Base-by-base conservation (phyloP, 164 flowering plant species). In the Malania oleifera region DNA sequence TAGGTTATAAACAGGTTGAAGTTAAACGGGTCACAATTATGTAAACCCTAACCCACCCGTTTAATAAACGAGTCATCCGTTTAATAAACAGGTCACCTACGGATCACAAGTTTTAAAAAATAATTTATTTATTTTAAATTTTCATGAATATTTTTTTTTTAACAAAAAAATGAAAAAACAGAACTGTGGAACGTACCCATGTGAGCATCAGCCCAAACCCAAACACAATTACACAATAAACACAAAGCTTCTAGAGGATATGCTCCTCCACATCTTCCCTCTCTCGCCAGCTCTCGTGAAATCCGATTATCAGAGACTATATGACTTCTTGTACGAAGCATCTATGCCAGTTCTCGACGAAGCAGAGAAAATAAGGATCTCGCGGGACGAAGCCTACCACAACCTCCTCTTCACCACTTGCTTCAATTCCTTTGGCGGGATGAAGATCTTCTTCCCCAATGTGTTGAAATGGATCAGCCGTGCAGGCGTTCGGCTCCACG, bases 371-470 rank as follows among this genome's bases (percentile, higher is more conserved):
- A 8, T 82, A 24, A 95, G 90, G 0, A 59, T 89, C 52, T 60
- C 76, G 0, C 50, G 78, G 17, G 98, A 83, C 0, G 98, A 91
- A 56, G 90, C 92, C 1, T 78, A 80, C 62, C 90, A 91, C 69
- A 91, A 86, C 60, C 71, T 91, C 7, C 15, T 91, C 7, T 91
- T 84, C 78, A 70, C 87, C 60, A 83, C 87, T 27, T 82, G 96
- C 72, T 91, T 91, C 60, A 91, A 91, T 45, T 67, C 91, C 44
- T 91, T 67, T 63, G 96, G 96, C 0, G 98, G 98, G 7, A 77
- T 91, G 83, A 91, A 72, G 64, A 60, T 82, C 41, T 61, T 83
- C 45, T 84, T 88, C 79, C 90, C 95, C 1, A 75, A 54, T 59
- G 19, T 84, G 66, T 13, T 91, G n/a, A 88, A 91, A 31, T 76